A percentile compares a stretch with the other conserved stretches of the same genome.
phyloP scores from a whole-genome alignment of 2,329 filamentous ascomycete species.

The Pseudogymnoascus sp. region DNA sequence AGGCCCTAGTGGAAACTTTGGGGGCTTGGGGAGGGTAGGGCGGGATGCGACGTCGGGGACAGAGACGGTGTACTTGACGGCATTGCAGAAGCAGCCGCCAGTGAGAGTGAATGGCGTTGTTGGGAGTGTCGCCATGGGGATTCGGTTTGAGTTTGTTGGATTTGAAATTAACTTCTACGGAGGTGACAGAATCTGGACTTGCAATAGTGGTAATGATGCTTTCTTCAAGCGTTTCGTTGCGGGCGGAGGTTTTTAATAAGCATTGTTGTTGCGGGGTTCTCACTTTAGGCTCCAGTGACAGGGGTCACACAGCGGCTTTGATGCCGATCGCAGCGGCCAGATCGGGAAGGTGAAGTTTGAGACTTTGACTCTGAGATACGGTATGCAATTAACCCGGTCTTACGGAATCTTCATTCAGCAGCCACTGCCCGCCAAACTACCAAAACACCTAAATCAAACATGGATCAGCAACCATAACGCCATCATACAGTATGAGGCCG shows the following conservation, averaged over 20 bases:
- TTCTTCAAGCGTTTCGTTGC: not conserved
- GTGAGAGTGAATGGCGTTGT: conserved; percentile 17
- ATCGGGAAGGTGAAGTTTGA: not conserved
- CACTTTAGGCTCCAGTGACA: not conserved
- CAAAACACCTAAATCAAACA: not conserved
- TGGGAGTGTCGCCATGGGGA: conserved; percentile 11
- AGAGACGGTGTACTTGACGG: conserved; percentile 24
- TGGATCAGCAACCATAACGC: not conserved
- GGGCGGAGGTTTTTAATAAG: not conserved
- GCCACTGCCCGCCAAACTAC: not conserved
- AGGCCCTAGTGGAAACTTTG: conserved; percentile 10
- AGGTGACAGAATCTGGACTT: not conserved
- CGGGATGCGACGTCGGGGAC: conserved; percentile 19
- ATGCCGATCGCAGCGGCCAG: not conserved
- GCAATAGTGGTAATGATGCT: not conserved
- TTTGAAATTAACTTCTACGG: not conserved
- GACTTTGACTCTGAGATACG: not conserved
- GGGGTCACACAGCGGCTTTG: not conserved
- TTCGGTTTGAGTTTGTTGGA: not conserved
- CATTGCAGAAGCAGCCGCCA: conserved; percentile 26
- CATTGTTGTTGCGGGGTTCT: not conserved
- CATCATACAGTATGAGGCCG: not conserved
- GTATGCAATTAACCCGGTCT: not conserved
- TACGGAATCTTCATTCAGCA: not conserved
- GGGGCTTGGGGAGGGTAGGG: conserved; percentile 5